Percentiles rank a stretch among this genome's conserved stretches.
These are phyloP conservation scores for Murraya paniculata DNA, from an alignment of 345 rosid species.

Conservation along the genomic window DNA sequence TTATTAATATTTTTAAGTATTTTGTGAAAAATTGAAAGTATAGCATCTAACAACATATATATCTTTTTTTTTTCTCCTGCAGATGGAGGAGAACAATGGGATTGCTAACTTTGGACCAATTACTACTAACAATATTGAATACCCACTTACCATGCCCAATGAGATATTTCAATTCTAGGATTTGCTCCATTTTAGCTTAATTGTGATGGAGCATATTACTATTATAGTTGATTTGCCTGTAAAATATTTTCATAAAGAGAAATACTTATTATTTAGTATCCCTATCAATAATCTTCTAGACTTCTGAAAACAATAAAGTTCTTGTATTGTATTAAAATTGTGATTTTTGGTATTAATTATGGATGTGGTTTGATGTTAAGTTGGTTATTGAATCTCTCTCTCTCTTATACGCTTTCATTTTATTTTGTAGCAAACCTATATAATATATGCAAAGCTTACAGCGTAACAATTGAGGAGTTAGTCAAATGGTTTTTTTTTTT, in stretches of 20 bases:
- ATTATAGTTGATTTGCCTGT: not conserved
- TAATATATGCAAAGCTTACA: too few species aligned
- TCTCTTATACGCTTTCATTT: not conserved
- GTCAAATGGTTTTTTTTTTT: too few species aligned
- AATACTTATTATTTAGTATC: not conserved
- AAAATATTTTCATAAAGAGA: not conserved
- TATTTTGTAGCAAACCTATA: not conserved
- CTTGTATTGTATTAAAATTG: not conserved
- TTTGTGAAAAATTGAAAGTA: not conserved
- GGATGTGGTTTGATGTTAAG: not conserved
- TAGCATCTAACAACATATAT: not conserved
- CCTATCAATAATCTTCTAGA: not conserved
- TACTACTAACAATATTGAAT: constrained; percentile 38
- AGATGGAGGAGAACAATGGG: constrained; percentile 63
- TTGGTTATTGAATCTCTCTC: not conserved
- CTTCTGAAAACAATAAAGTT: not conserved
- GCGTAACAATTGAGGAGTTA: too few species aligned
- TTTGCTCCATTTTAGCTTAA: not conserved
- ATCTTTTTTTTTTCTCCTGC: constrained; percentile 3
- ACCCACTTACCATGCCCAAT: constrained; percentile 62
- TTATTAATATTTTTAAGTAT: not conserved
- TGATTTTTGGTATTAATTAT: not conserved
- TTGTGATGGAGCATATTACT: not conserved
- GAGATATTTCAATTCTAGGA: constrained; percentile 55
- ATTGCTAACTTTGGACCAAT: constrained; percentile 41